phyloP scores from a whole-genome alignment of 2,329 filamentous ascomycete species.

The Pochonia chlamydosporia region DNA sequence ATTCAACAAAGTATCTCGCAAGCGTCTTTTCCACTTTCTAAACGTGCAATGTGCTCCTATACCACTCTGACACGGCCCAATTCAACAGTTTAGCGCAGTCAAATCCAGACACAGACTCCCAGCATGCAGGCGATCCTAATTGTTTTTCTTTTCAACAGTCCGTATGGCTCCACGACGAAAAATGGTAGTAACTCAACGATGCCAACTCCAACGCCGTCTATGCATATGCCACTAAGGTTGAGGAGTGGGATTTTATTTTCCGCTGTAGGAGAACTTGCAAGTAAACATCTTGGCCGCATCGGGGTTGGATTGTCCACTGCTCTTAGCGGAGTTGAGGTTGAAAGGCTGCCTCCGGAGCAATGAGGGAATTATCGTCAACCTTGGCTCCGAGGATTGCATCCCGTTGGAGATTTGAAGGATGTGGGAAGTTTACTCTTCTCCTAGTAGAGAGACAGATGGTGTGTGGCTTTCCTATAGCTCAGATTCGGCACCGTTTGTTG shows the following conservation, averaged over 20 bases:
- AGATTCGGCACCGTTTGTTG: constrained; percentile 51
- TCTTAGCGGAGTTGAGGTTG: not conserved
- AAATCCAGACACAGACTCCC: not conserved
- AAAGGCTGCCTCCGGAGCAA: not conserved
- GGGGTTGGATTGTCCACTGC: not conserved
- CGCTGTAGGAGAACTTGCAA: not conserved
- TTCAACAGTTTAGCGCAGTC: not conserved
- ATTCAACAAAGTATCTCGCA: constrained; percentile 1
- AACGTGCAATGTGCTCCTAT: not conserved
- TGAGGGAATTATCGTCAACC: not conserved
- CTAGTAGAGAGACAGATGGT: not conserved
- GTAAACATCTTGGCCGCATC: not conserved
- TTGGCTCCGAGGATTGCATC: not conserved
- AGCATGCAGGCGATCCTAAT: not conserved
- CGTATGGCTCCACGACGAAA: not conserved
- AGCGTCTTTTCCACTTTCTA: not conserved
- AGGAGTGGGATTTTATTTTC: not conserved
- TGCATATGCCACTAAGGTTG: constrained; percentile 16
- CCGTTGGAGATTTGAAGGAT: not conserved
- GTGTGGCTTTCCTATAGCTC: constrained; percentile 36
- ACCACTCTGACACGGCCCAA: not conserved
- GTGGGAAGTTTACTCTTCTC: not conserved
- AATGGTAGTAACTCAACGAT: not conserved
- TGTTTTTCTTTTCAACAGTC: not conserved
- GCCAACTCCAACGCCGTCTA: constrained; percentile 27